Base-by-base conservation (phyloP, 2,329 filamentous ascomycete genomes). In the Xylaria hypoxylon region DNA sequence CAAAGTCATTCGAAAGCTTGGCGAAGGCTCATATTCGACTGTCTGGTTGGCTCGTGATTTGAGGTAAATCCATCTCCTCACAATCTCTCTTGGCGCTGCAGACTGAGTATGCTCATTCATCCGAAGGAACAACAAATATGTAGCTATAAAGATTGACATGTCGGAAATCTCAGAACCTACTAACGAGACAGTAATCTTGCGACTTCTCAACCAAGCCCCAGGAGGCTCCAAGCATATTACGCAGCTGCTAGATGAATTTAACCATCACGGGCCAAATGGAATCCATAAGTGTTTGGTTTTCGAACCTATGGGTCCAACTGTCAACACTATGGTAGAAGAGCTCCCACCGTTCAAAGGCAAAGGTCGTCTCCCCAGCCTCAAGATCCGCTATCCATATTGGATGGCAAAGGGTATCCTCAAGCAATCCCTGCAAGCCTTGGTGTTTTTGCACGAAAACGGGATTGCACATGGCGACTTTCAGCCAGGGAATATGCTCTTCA, bases 221-320 rank as follows among this genome's bases (percentile, higher is more conserved):
- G 59, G 50, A 51, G 64, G 67, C 24, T 64, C 53, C 19, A 65
- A 65, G 40, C 70, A 82, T 73, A 42, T 81, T 11, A 76, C 80
- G 44, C 73, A 67, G 24, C 48, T 82, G 24, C 64, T 79, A 26
- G 77, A 82, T 66, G 26, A 73, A 19, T 84, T 84, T 42, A 42
- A 77, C 7, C 56, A 80, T 50, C 47, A 70, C 1, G 81, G 83
- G 10, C 81, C 81, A 6, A 85, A 85, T 71, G 81, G 82, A 11
- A 73, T 35, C 2, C 82, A 85, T 67, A 68, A 75, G n/a, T 85
- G 82, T 69, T 70, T 84, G 0, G 78, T 84, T 5, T 76, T 79
- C 51, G 77, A 82, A 47, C 71, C 80, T n/a, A 59, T 82, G 31
- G 80, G 80, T 1, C 76, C 80, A 7, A 82, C 73, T 70, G 73